Conservation (phyloP, 2,329 filamentous ascomycete genomes). For the Penicillium decumbens region DNA sequence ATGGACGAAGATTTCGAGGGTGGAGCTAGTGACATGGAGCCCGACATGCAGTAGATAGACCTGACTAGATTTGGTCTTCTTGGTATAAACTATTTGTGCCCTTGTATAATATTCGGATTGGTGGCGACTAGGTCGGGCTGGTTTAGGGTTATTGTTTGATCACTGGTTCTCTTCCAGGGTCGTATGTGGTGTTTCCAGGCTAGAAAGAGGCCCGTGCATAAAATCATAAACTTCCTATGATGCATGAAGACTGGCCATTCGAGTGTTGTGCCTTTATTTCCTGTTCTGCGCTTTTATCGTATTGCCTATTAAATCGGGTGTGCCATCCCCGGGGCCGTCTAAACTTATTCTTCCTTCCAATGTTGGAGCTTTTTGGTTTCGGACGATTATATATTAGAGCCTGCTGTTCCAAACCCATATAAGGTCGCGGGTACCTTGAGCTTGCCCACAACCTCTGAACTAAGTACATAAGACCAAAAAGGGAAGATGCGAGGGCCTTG, state of each 20-base stretch:
- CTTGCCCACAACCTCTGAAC: too few species aligned
- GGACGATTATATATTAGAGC: too few species aligned
- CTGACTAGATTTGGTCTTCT: background rate
- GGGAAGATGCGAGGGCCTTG: too few species aligned
- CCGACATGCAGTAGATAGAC: constrained; percentile 26
- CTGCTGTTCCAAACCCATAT: too few species aligned
- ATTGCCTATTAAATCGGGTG: too few species aligned
- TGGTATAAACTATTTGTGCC: background rate
- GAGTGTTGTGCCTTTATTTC: background rate
- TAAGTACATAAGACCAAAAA: too few species aligned
- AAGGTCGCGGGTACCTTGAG: too few species aligned
- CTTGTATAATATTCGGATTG: constrained; percentile 19
- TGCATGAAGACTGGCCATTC: too few species aligned
- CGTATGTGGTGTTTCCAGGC: background rate
- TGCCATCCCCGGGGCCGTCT: too few species aligned
- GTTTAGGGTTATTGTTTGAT: background rate
- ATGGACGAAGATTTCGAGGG: constrained; percentile 44
- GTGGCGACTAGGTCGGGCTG: constrained; percentile 6
- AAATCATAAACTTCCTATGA: background rate
- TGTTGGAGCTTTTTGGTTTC: too few species aligned
- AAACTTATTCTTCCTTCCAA: too few species aligned
- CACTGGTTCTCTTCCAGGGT: background rate
- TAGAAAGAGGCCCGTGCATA: background rate
- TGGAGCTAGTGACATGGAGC: constrained; percentile 36
- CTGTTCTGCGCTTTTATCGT: background rate